Evolutionary conservation across 2,329 filamentous ascomycete genomes (phyloP).

Genomic region (Alternaria gansuensis): DNA sequence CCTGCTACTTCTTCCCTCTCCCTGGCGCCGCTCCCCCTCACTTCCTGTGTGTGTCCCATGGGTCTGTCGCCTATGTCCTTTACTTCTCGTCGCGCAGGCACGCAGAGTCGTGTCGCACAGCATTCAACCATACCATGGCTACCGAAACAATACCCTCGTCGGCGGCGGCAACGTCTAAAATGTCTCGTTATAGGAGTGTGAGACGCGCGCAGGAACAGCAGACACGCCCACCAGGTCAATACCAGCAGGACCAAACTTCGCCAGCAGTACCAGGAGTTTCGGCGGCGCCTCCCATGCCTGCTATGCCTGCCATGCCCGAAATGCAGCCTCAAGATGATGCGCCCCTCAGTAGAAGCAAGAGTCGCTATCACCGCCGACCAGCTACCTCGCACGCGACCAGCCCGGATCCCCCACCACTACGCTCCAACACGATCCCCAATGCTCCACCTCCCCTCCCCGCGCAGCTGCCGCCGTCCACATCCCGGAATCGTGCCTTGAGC

Average conservation of each 20-base stretch:
- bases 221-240: slow-evolving; percentile 16
- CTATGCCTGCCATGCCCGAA: slow-evolving; percentile 39
- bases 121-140: slow-evolving; percentile 44
- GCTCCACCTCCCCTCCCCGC: slow-evolving; percentile 24
- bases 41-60: slow-evolving; percentile 20
- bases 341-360: slow-evolving; percentile 51
- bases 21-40: slow-evolving; percentile 22
- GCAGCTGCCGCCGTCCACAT: slow-evolving; percentile 24
- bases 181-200: slow-evolving; percentile 68
- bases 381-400: slow-evolving; percentile 39
- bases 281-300: slow-evolving; percentile 30
- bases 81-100: slow-evolving; percentile 32
- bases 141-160: slow-evolving; percentile 41
- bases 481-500: slow-evolving; percentile 42
- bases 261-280: slow-evolving; percentile 19
- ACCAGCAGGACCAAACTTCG: slow-evolving; percentile 28
- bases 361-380: slow-evolving; percentile 53
- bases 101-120: slow-evolving; percentile 34
- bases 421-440: slow-evolving; percentile 34
- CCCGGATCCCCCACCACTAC: slow-evolving; percentile 35
- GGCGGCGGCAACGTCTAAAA: slow-evolving; percentile 53
- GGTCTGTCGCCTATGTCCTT: slow-evolving; percentile 23
- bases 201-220: slow-evolving; percentile 56
- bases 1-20: slow-evolving; percentile 19
- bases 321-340: slow-evolving; percentile 32